A percentile compares a stretch with the other conserved stretches of the same genome.
phyloP scores from a whole-genome alignment of 306 rosid species.

The Acacia acuminata region DNA sequence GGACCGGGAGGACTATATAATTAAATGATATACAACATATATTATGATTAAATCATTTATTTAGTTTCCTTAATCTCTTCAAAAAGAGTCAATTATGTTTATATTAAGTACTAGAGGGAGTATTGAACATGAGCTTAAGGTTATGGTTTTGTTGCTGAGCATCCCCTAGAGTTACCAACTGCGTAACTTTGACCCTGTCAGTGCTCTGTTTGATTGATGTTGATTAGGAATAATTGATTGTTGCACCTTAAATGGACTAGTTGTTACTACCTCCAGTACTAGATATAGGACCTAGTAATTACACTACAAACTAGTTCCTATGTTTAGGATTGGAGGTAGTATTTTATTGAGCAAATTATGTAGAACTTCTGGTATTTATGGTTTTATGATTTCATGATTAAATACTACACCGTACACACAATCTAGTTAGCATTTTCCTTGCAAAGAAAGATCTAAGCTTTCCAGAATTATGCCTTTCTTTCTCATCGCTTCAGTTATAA shows the following conservation, averaged over 20 bases:
- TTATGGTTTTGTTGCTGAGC: background rate
- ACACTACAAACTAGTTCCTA: too few relatives aligned
- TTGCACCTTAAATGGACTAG: background rate
- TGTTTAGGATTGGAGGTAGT: too few relatives aligned
- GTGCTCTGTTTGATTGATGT: background rate
- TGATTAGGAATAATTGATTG: background rate
- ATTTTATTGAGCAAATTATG: background rate
- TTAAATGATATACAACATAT: too few relatives aligned
- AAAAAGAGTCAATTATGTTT: too few relatives aligned
- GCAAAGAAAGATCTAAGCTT: background rate
- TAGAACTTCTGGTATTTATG: background rate
- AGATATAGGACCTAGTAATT: too few relatives aligned
- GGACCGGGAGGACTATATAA: too few relatives aligned
- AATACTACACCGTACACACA: background rate
- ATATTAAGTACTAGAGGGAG: too few relatives aligned
- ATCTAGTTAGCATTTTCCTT: background rate
- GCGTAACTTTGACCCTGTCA: background rate
- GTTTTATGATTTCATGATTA: background rate
- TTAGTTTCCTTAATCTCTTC: too few relatives aligned
- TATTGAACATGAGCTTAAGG: conserved; percentile 7
- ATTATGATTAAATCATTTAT: too few relatives aligned
- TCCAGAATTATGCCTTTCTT: background rate
- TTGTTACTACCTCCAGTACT: background rate
- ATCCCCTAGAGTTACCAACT: background rate
- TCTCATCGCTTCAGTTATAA: background rate